Evolutionary conservation across 2,329 filamentous ascomycete species (phyloP).

Genomic region (Coleophoma crateriformis): DNA sequence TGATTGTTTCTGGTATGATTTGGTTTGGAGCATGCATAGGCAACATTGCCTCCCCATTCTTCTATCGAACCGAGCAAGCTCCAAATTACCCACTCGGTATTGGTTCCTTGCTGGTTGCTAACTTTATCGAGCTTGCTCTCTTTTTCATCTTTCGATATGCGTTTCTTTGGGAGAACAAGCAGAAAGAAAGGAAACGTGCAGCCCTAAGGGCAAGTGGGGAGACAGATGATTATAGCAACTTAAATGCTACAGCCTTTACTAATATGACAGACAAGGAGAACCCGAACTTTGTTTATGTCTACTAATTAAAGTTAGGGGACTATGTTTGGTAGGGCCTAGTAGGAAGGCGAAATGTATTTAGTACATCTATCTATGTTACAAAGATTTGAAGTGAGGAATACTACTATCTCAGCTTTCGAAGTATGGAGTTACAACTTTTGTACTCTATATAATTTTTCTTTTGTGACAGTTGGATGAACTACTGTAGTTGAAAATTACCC

Average conservation of each 20-base stretch:
- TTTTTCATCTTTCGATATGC: constrained; percentile 13
- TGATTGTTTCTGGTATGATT: constrained; percentile 47
- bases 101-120: constrained; percentile 15
- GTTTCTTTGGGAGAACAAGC: constrained; percentile 14
- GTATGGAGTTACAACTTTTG: too few species aligned
- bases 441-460: too few species aligned
- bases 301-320: too few species aligned
- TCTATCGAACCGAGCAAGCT: constrained; percentile 48
- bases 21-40: constrained; percentile 46
- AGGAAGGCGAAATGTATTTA: too few species aligned
- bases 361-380: too few species aligned
- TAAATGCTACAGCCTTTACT: constrained; percentile 17
- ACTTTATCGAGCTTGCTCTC: constrained; percentile 12
- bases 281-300: too few species aligned
- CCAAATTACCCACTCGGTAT: constrained; percentile 29
- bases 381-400: too few species aligned
- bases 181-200: constrained; percentile 3
- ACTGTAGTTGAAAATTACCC: too few species aligned
- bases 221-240: constrained; percentile 11
- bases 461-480: too few species aligned
- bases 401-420: too few species aligned
- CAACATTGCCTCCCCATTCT: constrained; percentile 58
- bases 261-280: constrained; percentile 20
- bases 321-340: too few species aligned
- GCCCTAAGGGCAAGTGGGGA: constrained; percentile 4